Base-by-base conservation (phyloP, 2,329 filamentous ascomycete genomes). In the Pseudonectria buxi region DNA sequence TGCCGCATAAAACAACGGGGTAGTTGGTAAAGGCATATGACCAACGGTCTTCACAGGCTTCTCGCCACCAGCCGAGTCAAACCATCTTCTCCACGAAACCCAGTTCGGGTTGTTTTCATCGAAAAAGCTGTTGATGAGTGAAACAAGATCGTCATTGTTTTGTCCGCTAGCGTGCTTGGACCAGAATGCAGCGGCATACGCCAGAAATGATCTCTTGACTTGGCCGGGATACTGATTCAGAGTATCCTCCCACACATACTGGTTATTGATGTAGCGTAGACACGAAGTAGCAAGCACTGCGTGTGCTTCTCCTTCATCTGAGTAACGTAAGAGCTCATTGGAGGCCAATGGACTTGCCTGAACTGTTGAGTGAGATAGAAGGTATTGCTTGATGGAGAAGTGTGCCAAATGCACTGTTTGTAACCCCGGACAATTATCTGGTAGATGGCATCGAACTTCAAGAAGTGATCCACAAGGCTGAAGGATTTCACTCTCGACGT, bases 381-480 rank as follows among this genome's bases (percentile, higher is more conserved):
- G 39, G 13, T 45, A 53, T 7, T 52, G 11, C 3, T 31, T 42
- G 7, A 55, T 34, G 0, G 45, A 43, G 18, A 55, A 54, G n/a
- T 52, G 47, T 0, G 44, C n/a, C 3, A 50, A n/a, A 2, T 46
- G 36, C 4, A 56, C 28, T 5, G 26, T 40, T 7, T 14, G 11
- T 3, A 0, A 6, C 4, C 22, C 40, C 0, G 25, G 10, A 0
- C 6, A n/a, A 6, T 10, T 0, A 1, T 24, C 4, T 2, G 14
- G 4, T 1, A 4, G 1, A 9, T 14, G 3, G 4, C 13, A n/a
- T 0, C 36, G 39, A 6, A 57, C 32, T 14, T 61, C 59, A 2
- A 63, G 2, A 2, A 64, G 34, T 0, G 54, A 51, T 0, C 47
- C 51, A 16, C 57, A 64, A 2, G 55, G 39, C 2, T 44, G 41